phyloP scores from a whole-genome alignment of 495 filamentous ascomycete species.

The Parachaetomium inaequale region DNA sequence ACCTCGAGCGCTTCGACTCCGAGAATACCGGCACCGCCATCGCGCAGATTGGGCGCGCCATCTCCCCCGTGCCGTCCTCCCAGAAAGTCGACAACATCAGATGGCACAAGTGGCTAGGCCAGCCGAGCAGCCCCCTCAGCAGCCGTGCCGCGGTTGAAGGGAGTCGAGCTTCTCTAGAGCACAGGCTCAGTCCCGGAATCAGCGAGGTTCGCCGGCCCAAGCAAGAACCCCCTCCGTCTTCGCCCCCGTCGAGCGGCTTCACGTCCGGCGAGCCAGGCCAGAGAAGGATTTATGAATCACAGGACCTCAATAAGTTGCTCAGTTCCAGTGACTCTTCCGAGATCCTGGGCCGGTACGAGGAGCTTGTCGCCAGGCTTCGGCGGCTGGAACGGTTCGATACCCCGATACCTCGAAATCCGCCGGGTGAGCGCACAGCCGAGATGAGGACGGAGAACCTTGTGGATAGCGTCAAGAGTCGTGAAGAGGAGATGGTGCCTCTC shows the following conservation, averaged over 20 bases:
- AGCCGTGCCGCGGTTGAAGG: constrained; percentile 17
- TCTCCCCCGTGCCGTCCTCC: constrained; percentile 21
- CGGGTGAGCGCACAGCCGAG: not conserved
- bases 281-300: not conserved
- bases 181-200: constrained; percentile 27
- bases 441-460: not conserved
- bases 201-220: constrained; percentile 18
- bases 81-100: constrained; percentile 21
- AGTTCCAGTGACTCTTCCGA: constrained; percentile 20
- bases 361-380: constrained; percentile 19
- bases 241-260: not conserved
- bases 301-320: not conserved
- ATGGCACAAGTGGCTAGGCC: constrained; percentile 26
- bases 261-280: not conserved
- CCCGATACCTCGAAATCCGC: not conserved
- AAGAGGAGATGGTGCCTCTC: not conserved
- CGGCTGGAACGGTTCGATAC: constrained; percentile 11
- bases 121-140: constrained; percentile 14
- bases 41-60: constrained; percentile 23
- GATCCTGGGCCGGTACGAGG: constrained; percentile 19
- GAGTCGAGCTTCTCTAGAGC: constrained; percentile 8
- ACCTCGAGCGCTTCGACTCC: constrained; percentile 14
- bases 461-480: not conserved
- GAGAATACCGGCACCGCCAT: constrained; percentile 23
- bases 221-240: constrained; percentile 3